Conservation (phyloP, 371 early-diverging fungal genomes). For the Nematocida parisii region DNA sequence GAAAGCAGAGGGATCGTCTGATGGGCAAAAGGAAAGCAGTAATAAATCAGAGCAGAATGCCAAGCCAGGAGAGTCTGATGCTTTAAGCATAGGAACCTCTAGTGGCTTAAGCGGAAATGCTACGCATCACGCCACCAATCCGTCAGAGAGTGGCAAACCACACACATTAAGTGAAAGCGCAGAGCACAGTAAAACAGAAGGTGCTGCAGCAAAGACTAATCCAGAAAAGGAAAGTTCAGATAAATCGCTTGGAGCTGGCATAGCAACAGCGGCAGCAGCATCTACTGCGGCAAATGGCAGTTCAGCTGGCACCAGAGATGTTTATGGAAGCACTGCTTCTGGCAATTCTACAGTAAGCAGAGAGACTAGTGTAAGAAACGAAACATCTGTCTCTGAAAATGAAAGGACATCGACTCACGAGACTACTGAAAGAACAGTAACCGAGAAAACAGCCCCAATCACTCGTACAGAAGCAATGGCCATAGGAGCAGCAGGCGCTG, state of each 20-base stretch:
- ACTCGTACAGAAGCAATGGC: slow-evolving; percentile 14
- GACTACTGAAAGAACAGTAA: slow-evolving; percentile 15
- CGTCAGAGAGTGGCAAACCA: background rate
- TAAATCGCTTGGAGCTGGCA: background rate
- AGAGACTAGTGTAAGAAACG: background rate
- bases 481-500: slow-evolving; percentile 21
- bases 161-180: background rate
- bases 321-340: too few relatives aligned
- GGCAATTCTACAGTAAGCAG: slow-evolving; percentile 4
- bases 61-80: background rate
- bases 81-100: background rate
- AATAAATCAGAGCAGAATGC: background rate
- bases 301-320: background rate
- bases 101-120: background rate
- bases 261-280: background rate
- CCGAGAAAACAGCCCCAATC: slow-evolving; percentile 18
- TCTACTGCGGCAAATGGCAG: background rate
- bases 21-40: background rate
- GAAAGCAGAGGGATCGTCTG: background rate
- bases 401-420: slow-evolving; percentile 27
- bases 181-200: background rate
- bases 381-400: background rate
- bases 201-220: background rate
- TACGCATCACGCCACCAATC: background rate
- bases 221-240: too few relatives aligned